Conservation (phyloP, 768 basidiomycete genomes). For the Suillus clintonianus region DNA sequence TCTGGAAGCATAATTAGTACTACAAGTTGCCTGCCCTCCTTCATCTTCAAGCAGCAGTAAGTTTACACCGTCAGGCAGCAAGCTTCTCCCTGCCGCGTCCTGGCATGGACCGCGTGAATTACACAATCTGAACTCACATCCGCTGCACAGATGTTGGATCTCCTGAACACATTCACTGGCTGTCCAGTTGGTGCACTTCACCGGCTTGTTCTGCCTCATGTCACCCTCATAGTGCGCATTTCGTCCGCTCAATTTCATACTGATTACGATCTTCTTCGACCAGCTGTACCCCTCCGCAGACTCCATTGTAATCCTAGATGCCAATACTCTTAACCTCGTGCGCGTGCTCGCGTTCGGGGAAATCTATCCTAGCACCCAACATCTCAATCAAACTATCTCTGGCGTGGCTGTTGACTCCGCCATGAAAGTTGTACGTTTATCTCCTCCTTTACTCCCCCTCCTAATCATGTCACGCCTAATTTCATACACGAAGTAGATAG, state of each 20-base stretch:
- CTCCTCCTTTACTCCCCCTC: slow-evolving; percentile 3
- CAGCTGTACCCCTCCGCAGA: slow-evolving; percentile 77
- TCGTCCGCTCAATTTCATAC: background rate
- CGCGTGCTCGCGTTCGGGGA: slow-evolving; percentile 80
- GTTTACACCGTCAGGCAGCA: background rate
- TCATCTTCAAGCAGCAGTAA: background rate
- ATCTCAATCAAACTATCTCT: slow-evolving; percentile 48
- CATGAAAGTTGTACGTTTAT: slow-evolving; percentile 73
- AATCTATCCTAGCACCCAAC: slow-evolving; percentile 65
- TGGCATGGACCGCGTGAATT: background rate
- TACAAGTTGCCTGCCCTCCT: background rate
- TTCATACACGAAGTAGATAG: slow-evolving; percentile 50
- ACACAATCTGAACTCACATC: slow-evolving; percentile 4
- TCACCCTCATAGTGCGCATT: slow-evolving; percentile 58
- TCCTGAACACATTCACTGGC: slow-evolving; percentile 46
- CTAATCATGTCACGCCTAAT: slow-evolving; percentile 9
- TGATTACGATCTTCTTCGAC: slow-evolving; percentile 2
- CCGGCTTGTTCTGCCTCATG: slow-evolving; percentile 56
- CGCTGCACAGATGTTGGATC: slow-evolving; percentile 44
- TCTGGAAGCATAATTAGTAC: background rate
- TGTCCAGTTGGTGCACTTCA: slow-evolving; percentile 57
- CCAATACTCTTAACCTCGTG: slow-evolving; percentile 61
- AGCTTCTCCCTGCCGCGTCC: background rate
- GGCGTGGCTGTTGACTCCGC: slow-evolving; percentile 73
- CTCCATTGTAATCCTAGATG: slow-evolving; percentile 69